Evolutionary conservation across 768 basidiomycete species (phyloP).

Genomic region (Dacryopinax spathularia): DNA sequence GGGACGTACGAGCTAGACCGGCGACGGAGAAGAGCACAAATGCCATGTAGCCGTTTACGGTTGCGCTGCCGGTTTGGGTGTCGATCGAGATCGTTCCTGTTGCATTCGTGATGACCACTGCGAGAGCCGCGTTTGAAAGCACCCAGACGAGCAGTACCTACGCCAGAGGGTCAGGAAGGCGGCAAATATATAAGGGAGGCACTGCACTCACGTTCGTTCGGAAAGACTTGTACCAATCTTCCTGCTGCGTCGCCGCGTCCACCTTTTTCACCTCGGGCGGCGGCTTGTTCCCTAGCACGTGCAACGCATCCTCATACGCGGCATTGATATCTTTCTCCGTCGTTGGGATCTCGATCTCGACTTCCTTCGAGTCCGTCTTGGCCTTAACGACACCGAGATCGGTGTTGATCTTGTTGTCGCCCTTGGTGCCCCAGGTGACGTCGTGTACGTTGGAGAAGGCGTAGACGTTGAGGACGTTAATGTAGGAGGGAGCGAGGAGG

Average conservation of each 20-base stretch:
- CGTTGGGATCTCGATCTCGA: constrained; percentile 74
- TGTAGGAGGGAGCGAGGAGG: constrained; percentile 86
- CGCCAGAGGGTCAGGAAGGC: constrained; percentile 10
- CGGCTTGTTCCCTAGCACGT: constrained; percentile 61
- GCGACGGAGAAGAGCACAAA: constrained; percentile 81
- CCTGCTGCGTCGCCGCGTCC: constrained; percentile 50
- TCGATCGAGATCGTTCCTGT: constrained; percentile 1
- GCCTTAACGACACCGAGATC: constrained; percentile 70
- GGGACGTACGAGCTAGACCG: constrained; percentile 63
- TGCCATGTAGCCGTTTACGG: constrained; percentile 76
- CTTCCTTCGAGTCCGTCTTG: constrained; percentile 46
- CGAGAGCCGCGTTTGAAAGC: constrained; percentile 43
- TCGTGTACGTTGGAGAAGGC: constrained; percentile 82
- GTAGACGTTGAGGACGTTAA: constrained; percentile 85
- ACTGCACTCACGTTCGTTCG: constrained; percentile 57
- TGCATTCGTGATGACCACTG: neutral
- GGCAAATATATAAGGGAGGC: neutral
- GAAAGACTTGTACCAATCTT: constrained; percentile 80
- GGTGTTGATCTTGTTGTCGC: constrained; percentile 70
- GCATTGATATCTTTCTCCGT: constrained; percentile 80
- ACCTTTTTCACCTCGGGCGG: constrained; percentile 53
- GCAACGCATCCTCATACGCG: constrained; percentile 81
- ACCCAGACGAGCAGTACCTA: constrained; percentile 76
- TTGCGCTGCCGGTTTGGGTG: constrained; percentile 11
- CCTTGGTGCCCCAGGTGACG: constrained; percentile 93